Evolutionary conservation across 805 yeast genomes (phyloP).

Genomic region (Hanseniaspora mollemarum): DNA sequence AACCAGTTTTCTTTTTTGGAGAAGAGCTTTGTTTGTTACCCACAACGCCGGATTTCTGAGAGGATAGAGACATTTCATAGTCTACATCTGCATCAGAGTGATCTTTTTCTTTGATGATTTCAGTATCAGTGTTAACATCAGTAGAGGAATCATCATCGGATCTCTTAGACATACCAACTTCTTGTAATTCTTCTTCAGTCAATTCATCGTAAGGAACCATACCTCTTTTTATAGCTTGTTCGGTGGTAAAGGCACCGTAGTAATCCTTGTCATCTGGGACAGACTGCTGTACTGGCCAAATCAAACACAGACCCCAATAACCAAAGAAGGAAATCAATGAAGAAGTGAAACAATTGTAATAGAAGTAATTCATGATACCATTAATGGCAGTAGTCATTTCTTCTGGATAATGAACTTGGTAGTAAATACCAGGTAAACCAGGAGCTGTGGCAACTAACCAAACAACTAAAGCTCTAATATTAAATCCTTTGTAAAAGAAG

Average conservation of each 20-base stretch:
- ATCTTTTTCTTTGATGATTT: neutral
- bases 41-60: neutral
- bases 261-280: slow-evolving; percentile 34
- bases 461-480: slow-evolving; percentile 31
- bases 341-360: slow-evolving; percentile 37
- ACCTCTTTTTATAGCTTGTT: slow-evolving; percentile 28
- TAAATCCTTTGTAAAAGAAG: slow-evolving; percentile 32
- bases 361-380: slow-evolving; percentile 37
- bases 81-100: neutral
- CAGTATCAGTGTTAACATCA: slow-evolving; percentile 3
- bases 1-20: too few relatives aligned
- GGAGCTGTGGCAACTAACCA: slow-evolving; percentile 35
- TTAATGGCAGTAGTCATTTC: slow-evolving; percentile 17
- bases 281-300: slow-evolving; percentile 32
- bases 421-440: slow-evolving; percentile 40
- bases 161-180: slow-evolving; percentile 14
- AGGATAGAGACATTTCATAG: neutral
- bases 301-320: slow-evolving; percentile 29
- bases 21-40: too few relatives aligned
- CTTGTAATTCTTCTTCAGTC: slow-evolving; percentile 16
- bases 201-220: slow-evolving; percentile 29
- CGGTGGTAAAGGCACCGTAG: slow-evolving; percentile 32
- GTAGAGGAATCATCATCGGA: slow-evolving; percentile 8
- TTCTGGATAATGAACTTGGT: slow-evolving; percentile 28
- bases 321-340: slow-evolving; percentile 33